Percentiles rank a stretch among this genome's conserved stretches.
Evolutionary conservation across 495 filamentous ascomycete genomes (phyloP).

Genomic region (Lindgomyces ingoldianus): DNA sequence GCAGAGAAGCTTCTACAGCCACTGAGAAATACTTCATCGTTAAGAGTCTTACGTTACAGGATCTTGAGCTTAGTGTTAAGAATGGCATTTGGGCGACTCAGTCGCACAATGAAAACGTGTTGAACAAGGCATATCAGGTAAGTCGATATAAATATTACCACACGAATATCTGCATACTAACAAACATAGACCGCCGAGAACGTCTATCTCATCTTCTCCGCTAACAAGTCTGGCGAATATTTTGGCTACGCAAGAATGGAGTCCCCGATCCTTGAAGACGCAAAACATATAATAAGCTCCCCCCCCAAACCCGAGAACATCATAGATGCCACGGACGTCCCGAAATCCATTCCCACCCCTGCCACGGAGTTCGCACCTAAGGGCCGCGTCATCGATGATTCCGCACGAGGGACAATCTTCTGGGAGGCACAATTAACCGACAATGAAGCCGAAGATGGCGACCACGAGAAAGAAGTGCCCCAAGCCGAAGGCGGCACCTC

Average conservation of each 20-base stretch:
- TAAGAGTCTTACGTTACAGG: slow-evolving; percentile 93
- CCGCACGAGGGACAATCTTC: slow-evolving; percentile 89
- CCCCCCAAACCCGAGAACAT: slow-evolving; percentile 57
- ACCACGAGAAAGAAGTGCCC: slow-evolving; percentile 41
- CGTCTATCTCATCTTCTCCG: slow-evolving; percentile 96
- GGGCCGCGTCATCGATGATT: slow-evolving; percentile 91
- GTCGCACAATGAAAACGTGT: slow-evolving; percentile 78
- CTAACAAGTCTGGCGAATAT: slow-evolving; percentile 97
- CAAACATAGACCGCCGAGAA: slow-evolving; percentile 67
- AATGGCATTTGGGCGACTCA: slow-evolving; percentile 95
- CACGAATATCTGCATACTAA: slow-evolving; percentile 11
- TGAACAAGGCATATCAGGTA: slow-evolving; percentile 87
- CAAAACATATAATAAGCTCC: slow-evolving; percentile 65
- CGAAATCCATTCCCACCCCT: slow-evolving; percentile 73
- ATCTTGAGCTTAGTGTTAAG: slow-evolving; percentile 84
- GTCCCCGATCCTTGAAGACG: slow-evolving; percentile 78
- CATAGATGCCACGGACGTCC: slow-evolving; percentile 61
- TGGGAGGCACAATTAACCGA: slow-evolving; percentile 77
- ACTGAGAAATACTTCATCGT: slow-evolving; percentile 86
- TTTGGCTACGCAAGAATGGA: slow-evolving; percentile 94
- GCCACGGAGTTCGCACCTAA: slow-evolving; percentile 79
- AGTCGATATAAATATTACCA: slow-evolving; percentile 35
- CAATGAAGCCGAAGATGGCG: slow-evolving; percentile 43
- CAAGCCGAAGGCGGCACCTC: slow-evolving; percentile 45
- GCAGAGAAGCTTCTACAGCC: slow-evolving; percentile 15